Base-by-base conservation (phyloP, 768 basidiomycete species). In the Glaciozyma martinii region DNA sequence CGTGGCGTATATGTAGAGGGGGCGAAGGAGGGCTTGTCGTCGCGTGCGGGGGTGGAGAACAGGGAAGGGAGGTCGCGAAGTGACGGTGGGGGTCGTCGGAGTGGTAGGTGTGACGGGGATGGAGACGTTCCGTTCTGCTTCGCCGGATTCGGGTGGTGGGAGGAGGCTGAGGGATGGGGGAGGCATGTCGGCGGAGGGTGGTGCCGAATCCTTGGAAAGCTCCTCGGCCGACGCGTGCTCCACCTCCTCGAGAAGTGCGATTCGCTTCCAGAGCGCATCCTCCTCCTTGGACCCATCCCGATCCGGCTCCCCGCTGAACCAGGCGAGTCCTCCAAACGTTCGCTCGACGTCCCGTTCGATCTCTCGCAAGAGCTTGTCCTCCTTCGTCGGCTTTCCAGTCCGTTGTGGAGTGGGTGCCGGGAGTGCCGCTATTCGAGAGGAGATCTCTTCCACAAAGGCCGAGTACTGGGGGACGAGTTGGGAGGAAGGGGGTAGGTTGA, bases 331-430 rank as follows among this genome's bases (percentile, higher is more conserved):
- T 1, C 62, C 65, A 19, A 70, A 70, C 2, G 68, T 70, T 18
- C 68, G 50, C 12, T 56, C 68, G 32, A 66, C 63, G 29, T 70
- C 68, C 25, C 62, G 68, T 49, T 66, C 60, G 42, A 70, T 66
- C 60, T 70, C 68, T 6, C 65, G 29, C 3, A 70, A 43, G 6
- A 65, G 46, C 21, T 32, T 30, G 54, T 70, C 68, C 23, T 63
- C 44, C 21, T 46, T 32, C 1, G 33, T 13, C 3, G 9, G 44
- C 9, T 19, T 21, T 25, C 18, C 3, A 30, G 61, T 12, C 29
- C n/a, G n/a, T 1, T 46, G 33, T 16, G n/a, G 2, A 0, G 50
- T 29, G 1, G 62, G 68, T 0, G 59, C 44, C 5, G 64, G 60
- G 3, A 66, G 52, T 10, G 56, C 2, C 0, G 46, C 13, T 40